Percentiles rank a stretch among this genome's conserved stretches.
Conservation (phyloP, 2,329 filamentous ascomycete genomes). For the Fusarium albosuccineum region DNA sequence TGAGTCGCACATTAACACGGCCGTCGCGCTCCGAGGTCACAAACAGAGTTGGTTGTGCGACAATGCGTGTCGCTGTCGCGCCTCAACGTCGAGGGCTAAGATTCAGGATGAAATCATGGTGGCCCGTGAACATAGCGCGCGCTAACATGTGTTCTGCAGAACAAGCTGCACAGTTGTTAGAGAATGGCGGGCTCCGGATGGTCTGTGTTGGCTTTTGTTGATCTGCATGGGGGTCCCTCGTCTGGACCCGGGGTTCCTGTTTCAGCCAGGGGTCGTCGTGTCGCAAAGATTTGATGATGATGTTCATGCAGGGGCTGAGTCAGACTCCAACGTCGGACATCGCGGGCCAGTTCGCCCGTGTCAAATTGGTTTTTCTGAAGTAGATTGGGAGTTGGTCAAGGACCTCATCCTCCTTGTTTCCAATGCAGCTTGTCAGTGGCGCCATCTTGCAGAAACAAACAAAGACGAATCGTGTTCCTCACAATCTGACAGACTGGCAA, state of each 20-base stretch:
- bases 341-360: constrained; percentile 1
- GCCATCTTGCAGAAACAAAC: constrained; percentile 4
- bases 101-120: constrained; percentile 19
- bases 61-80: constrained; percentile 20
- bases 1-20: constrained; percentile 6
- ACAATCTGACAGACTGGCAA: background rate
- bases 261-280: constrained; percentile 31
- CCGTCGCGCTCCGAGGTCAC: constrained; percentile 4
- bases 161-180: constrained; percentile 29
- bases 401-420: constrained; percentile 11
- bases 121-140: constrained; percentile 14
- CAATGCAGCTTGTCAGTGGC: constrained; percentile 12
- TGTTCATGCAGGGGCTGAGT: constrained; percentile 30
- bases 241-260: constrained; percentile 33
- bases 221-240: constrained; percentile 25
- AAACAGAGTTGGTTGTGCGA: constrained; percentile 21
- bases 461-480: background rate
- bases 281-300: constrained; percentile 33
- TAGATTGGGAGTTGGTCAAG: constrained; percentile 30
- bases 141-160: constrained; percentile 28
- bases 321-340: constrained; percentile 6
- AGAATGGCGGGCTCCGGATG: constrained; percentile 6
- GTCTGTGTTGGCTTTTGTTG: constrained; percentile 11
- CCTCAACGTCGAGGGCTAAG: constrained; percentile 6
- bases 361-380: constrained; percentile 16